Evolutionary conservation across 805 yeast species (phyloP).

Genomic region (Candida silvicultrix): DNA sequence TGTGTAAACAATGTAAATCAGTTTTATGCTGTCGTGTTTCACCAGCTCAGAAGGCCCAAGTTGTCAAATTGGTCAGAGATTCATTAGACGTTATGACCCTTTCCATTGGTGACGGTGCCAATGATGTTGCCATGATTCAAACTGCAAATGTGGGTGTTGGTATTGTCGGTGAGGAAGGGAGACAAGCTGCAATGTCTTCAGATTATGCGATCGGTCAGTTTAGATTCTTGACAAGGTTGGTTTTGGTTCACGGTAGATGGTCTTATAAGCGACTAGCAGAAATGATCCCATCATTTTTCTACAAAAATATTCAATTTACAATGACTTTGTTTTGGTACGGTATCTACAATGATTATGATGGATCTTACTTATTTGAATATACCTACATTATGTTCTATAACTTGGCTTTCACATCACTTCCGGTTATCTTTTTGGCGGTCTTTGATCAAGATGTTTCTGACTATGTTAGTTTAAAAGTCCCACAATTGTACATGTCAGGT

Average conservation of each 20-base stretch:
- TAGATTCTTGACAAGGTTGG: conserved; percentile 57
- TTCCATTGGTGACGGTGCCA: conserved; percentile 81
- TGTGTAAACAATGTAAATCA: conserved; percentile 75
- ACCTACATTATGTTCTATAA: conserved; percentile 77
- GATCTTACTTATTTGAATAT: conserved; percentile 72
- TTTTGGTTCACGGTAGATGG: conserved; percentile 82
- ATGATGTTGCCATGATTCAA: conserved; percentile 88
- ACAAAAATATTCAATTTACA: conserved; percentile 71
- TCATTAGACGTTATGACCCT: conserved; percentile 74
- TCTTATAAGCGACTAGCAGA: conserved; percentile 74
- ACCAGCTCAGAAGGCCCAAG: conserved; percentile 77
- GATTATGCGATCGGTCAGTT: conserved; percentile 85
- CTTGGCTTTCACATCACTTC: conserved; percentile 76
- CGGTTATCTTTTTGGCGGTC: conserved; percentile 70
- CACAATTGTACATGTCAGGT: conserved; percentile 70
- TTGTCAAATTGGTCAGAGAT: conserved; percentile 65
- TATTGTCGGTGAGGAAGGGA: conserved; percentile 85
- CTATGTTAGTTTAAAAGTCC: conserved; percentile 61
- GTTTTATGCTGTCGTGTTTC: conserved; percentile 81
- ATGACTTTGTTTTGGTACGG: conserved; percentile 78
- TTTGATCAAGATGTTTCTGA: conserved; percentile 78
- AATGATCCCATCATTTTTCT: conserved; percentile 79
- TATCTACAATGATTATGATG: conserved; percentile 68
- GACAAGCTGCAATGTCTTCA: conserved; percentile 84
- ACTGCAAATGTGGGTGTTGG: conserved; percentile 69